Evolutionary conservation across 257 asterid species (phyloP), one percentile per base, ranked within the genome.

Genomic region (Pogostemon cablin): DNA sequence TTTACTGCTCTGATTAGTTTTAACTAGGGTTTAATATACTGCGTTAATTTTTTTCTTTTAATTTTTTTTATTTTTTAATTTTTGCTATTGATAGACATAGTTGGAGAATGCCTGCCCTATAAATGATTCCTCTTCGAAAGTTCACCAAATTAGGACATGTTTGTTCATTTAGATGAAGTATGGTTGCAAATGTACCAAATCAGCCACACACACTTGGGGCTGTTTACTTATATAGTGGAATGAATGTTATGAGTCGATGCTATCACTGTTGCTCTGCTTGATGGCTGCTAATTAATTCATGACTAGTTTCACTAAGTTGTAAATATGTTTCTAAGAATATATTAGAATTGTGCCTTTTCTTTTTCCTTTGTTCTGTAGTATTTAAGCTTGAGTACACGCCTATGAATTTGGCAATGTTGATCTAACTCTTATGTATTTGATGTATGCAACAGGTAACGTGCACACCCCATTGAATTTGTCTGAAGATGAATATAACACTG

Each of bases 401-500:
- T 40, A 50, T 11, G 63, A 49, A 49, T 37, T 50, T 25, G 32
- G 2, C 4, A 32, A 20, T n/a, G 68, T 20, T 59, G 64, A 50
- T 38, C 35, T 3, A 0, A 55, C 12, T 12, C 11, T 71, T 15
- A 12, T 41, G n/a, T 48, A 9, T 54, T 34, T 1, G 3, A 54
- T 48, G 44, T 20, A 39, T 8, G 25, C 3, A 59, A 59, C 42
- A 77, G 84, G 85, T 48, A 46, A 68, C 11, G 47, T 80, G 49
- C 72, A 39, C 57, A 41, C 65, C 12, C 78, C 79, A 65, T 40
- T 83, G 44, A 61, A 72, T 43, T 65, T 77, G 39, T 3, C 74
- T 8, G 76, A 68, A 34, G 68, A 75, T 1, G 87, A 83, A 43
- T 80, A 83, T 81, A 37, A 75, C 17, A 57, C 70, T 64, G 67